These are phyloP conservation scores for Ballota nigra DNA, from an alignment of 257 asterid species.

Conservation along the genomic window DNA sequence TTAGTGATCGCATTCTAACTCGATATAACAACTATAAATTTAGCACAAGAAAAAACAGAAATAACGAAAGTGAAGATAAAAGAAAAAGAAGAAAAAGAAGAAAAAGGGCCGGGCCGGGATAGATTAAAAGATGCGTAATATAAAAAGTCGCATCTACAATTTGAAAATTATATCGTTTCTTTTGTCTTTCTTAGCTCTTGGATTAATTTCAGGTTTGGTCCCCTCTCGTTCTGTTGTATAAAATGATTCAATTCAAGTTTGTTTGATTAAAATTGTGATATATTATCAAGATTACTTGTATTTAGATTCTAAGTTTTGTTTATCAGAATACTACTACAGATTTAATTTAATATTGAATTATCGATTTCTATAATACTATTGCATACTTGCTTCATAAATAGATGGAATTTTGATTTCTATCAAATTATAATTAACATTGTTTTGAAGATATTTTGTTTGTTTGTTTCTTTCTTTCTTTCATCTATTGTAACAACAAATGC, in stretches of 20 bases:
- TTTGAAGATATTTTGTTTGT: no score
- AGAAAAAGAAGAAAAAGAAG: background rate
- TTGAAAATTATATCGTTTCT: background rate
- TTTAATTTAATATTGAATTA: no score
- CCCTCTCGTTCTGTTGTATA: background rate
- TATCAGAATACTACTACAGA: background rate
- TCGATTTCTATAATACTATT: no score
- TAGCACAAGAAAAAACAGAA: background rate
- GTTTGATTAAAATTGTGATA: background rate
- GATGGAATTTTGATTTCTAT: no score
- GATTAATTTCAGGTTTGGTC: slow-evolving; percentile 5
- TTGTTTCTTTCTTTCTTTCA: no score
- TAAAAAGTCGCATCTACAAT: background rate
- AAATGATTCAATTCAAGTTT: background rate
- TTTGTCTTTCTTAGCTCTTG: background rate
- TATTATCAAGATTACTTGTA: background rate
- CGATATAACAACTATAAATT: background rate
- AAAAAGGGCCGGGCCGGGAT: background rate
- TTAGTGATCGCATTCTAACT: background rate
- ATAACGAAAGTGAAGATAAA: background rate
- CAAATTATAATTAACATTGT: no score
- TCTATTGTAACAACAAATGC: no score
- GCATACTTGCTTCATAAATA: no score
- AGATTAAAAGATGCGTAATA: background rate
- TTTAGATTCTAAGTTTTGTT: background rate